A percentile compares a stretch with the other conserved stretches of the same genome.
Evolutionary conservation across 2,329 filamentous ascomycete genomes (phyloP).

Genomic region (Xylariales sp.): DNA sequence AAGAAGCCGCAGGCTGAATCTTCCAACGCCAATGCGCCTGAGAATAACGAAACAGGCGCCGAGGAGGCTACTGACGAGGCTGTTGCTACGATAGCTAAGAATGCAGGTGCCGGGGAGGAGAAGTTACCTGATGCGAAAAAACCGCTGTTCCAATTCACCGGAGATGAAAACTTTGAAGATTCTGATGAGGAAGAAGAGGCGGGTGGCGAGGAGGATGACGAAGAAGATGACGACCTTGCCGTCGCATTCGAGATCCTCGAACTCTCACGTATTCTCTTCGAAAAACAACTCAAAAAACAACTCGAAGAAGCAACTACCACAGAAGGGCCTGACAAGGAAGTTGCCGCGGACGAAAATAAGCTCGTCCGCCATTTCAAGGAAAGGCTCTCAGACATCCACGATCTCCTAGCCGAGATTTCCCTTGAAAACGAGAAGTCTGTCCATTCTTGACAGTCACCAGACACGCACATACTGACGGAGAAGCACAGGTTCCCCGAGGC

Average conservation of each 20-base stretch:
- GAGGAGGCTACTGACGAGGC: constrained; percentile 61
- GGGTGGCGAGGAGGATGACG: constrained; percentile 59
- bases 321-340: constrained; percentile 40
- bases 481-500: constrained; percentile 78
- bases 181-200: constrained; percentile 77
- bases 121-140: constrained; percentile 67
- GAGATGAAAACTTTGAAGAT: constrained; percentile 92
- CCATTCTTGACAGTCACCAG: constrained; percentile 23
- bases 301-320: constrained; percentile 59
- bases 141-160: constrained; percentile 89
- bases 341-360: constrained; percentile 54
- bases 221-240: constrained; percentile 78
- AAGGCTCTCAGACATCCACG: constrained; percentile 90
- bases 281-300: constrained; percentile 66
- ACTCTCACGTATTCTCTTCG: constrained; percentile 75
- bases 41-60: constrained; percentile 54
- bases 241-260: constrained; percentile 88
- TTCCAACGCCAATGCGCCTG: constrained; percentile 51
- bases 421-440: constrained; percentile 87
- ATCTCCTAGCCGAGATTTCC: constrained; percentile 95
- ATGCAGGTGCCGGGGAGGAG: constrained; percentile 55
- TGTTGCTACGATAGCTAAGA: constrained; percentile 57
- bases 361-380: constrained; percentile 76
- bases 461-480: constrained; percentile 38
- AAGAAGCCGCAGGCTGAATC: constrained; percentile 56